These are phyloP conservation scores for Closterium sp. DNA, from an alignment of 139 green algal genomes.

Conservation along the genomic window DNA sequence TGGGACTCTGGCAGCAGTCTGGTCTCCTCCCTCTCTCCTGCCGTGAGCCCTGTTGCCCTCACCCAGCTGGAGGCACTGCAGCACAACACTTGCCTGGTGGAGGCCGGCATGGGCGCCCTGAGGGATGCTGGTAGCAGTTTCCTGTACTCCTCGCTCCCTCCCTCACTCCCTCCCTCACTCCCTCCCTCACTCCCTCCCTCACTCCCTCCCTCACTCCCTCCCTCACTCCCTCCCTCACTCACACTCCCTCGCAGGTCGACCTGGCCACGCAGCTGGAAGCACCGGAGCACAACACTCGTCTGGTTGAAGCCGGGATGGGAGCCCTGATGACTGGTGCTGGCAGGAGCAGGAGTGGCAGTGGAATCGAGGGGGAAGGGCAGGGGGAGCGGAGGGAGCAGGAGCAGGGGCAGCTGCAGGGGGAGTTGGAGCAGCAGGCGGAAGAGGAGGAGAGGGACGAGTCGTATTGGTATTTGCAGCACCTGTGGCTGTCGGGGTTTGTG, in stretches of 20 bases:
- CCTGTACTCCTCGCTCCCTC: no score
- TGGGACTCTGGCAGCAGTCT: no score
- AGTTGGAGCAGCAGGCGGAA: no score
- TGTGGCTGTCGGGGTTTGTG: conserved; percentile 15
- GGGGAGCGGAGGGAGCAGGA: background rate
- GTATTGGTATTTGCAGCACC: conserved; percentile 5
- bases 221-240: background rate
- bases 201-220: no score
- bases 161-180: no score
- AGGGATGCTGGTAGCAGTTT: no score
- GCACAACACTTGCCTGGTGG: no score
- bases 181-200: no score
- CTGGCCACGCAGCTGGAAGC: background rate
- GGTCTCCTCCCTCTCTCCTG: no score
- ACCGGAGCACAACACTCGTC: background rate
- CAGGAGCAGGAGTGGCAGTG: background rate
- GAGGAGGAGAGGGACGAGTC: background rate
- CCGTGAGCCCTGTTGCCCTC: no score
- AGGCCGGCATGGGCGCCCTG: no score
- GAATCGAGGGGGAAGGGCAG: background rate
- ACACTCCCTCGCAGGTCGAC: background rate
- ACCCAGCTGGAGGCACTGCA: no score
- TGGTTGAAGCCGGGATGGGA: background rate
- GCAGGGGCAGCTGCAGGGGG: background rate
- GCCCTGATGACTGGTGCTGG: background rate